Evolutionary conservation across 139 green algal species (phyloP).

Genomic region (Ostreobium quekettii): DNA sequence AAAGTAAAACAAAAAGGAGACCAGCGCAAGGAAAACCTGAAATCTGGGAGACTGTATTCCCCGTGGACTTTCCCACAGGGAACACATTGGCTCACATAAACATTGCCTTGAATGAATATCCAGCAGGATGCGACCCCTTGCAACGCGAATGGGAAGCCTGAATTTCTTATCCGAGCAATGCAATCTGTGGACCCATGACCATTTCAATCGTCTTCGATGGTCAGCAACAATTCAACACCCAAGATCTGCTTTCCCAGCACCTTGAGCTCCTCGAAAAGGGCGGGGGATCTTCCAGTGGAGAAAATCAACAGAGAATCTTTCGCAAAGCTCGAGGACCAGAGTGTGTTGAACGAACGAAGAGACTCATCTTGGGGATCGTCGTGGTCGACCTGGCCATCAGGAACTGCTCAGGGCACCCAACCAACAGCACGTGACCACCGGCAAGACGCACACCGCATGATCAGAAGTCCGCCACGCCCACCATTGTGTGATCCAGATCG

Average conservation of each 20-base stretch:
- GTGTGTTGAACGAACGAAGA: conserved; percentile 60
- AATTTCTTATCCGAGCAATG: not conserved
- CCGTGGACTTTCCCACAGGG: too few relatives aligned
- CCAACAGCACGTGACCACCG: not conserved
- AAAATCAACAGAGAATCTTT: conserved; percentile 79
- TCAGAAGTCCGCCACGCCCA: conserved; percentile 22
- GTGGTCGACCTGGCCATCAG: conserved; percentile 62
- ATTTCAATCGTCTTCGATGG: not conserved
- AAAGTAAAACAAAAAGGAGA: not conserved
- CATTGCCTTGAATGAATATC: too few relatives aligned
- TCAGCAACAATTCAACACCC: not conserved
- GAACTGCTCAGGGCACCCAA: not conserved
- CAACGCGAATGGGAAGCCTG: too few relatives aligned
- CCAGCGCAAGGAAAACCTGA: not conserved
- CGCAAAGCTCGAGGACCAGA: conserved; percentile 61
- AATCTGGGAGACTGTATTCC: too few relatives aligned
- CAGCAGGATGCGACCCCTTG: too few relatives aligned
- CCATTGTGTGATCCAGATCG: conserved; percentile 88
- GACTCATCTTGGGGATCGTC: conserved; percentile 51
- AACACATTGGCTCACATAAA: too few relatives aligned
- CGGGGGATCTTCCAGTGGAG: conserved; percentile 78
- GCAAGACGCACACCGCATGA: not conserved
- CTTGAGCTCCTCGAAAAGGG: conserved; percentile 64
- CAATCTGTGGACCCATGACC: not conserved
- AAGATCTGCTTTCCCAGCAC: conserved; percentile 21